Percentiles rank a stretch among this genome's conserved stretches.
Conservation (phyloP, 1,284 basidiomycete genomes). For the Anthracocystis panici-leucophaei region DNA sequence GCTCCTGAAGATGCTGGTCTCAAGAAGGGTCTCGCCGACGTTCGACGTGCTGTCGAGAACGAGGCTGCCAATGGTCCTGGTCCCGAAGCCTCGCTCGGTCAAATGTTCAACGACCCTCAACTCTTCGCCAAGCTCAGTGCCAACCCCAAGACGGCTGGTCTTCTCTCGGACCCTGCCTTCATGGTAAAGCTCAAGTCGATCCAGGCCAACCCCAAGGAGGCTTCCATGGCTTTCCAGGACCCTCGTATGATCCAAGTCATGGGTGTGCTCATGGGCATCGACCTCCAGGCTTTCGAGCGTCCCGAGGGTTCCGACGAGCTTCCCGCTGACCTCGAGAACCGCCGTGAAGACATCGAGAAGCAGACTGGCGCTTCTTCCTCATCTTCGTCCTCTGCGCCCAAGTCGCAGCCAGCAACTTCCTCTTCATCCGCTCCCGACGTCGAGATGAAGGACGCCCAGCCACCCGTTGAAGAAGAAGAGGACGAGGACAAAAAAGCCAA, state of each 20-base stretch:
- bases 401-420: constrained; percentile 3
- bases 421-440: constrained; percentile 30
- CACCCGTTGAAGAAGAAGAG: constrained; percentile 28
- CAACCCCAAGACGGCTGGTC: constrained; percentile 86
- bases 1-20: constrained; percentile 83
- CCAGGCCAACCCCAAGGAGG: constrained; percentile 69
- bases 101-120: constrained; percentile 87
- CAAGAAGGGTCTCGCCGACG: constrained; percentile 81
- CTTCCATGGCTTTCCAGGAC: constrained; percentile 76
- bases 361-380: constrained; percentile 51
- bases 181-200: constrained; percentile 67
- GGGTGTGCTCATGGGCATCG: constrained; percentile 92
- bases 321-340: constrained; percentile 74
- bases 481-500: constrained; percentile 58
- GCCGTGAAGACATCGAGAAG: constrained; percentile 60
- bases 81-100: constrained; percentile 75
- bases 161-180: constrained; percentile 83
- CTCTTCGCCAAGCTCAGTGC: constrained; percentile 83
- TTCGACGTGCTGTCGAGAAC: constrained; percentile 53
- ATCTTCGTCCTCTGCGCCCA: constrained; percentile 11
- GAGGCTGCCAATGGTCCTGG: constrained; percentile 71
- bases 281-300: constrained; percentile 87
- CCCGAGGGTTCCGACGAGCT: constrained; percentile 86
- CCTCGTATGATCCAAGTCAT: constrained; percentile 90
- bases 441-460: constrained; percentile 39